Base-by-base conservation (phyloP, 257 asterid genomes). In the Cordia subcordata region DNA sequence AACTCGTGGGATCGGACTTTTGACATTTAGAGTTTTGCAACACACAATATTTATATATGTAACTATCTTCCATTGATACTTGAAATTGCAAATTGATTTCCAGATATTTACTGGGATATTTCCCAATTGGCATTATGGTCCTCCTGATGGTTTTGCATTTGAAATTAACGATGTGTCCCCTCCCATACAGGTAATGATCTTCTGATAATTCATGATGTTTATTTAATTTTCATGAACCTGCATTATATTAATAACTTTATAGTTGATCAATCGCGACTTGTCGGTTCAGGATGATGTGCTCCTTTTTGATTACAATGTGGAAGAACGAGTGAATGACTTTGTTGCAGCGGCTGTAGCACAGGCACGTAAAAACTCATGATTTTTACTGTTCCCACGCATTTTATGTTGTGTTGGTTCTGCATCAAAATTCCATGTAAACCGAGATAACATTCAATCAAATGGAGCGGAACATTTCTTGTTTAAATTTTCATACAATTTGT, bases 31-130 rank as follows among this genome's bases (percentile, higher is more conserved):
- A n/a, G n/a, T n/a, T 55, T 38, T 62, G 51, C 50, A 51, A 4
- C 12, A 16, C 15, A n/a, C 23, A 40, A 20, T 40, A 8, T n/a
- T n/a, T n/a, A 13, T n/a, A 10, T 40, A 37, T 40, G 40, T n/a
- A 16, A n/a, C 35, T 5, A 39, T 21, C 49, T 54, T 52, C 64
- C n/a, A n/a, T n/a, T 57, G 39, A 49, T 62, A 33, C 27, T 5
- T 32, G 5, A n/a, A 38, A 44, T 47, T 16, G 35, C 12, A 22
- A 65, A 13, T 68, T 65, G 50, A 49, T 53, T 61, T 60, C 19
- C 81, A 86, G 95, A 82, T 87, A 70, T 87, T 85, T 80, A 77
- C 95, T 27, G 90, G 90, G 67, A 80, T 82, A 74, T 87, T 87
- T 60, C 90, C 90, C 8, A 46, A n/a, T n/a, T n/a, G 67, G 33